A percentile compares a stretch with the other conserved stretches of the same genome.
These are phyloP conservation scores for Bipolaris bicolor DNA, from an alignment of 2,329 filamentous ascomycete species.

Conservation along the genomic window DNA sequence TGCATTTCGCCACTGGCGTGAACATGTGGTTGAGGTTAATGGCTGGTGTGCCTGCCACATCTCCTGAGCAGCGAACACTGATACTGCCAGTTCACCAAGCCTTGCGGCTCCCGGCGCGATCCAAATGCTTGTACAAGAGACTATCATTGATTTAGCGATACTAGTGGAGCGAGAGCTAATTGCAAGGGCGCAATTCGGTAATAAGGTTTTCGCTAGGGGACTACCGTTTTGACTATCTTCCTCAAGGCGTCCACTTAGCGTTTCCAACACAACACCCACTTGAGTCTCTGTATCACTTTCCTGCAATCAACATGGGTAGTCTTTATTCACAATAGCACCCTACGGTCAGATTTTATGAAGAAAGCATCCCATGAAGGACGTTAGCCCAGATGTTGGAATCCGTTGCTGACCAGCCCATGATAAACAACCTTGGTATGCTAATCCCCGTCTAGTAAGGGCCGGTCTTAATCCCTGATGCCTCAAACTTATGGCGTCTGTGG, in stretches of 20 bases:
- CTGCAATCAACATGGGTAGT: neutral
- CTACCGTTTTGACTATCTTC: slow-evolving; percentile 3
- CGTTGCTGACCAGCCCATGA: neutral
- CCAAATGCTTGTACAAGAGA: neutral
- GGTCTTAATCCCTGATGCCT: slow-evolving; percentile 8
- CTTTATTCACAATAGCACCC: too few relatives aligned
- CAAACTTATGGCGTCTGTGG: slow-evolving; percentile 14
- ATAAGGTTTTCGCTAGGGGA: slow-evolving; percentile 16
- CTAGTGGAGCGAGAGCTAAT: slow-evolving; percentile 9
- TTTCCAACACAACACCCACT: slow-evolving; percentile 16
- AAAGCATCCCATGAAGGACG: neutral
- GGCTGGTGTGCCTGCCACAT: neutral
- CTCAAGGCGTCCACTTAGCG: slow-evolving; percentile 7
- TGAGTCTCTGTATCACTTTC: slow-evolving; percentile 1
- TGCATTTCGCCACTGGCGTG: neutral
- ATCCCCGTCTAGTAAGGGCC: slow-evolving; percentile 2
- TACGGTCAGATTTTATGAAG: too few relatives aligned
- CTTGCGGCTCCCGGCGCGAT: neutral
- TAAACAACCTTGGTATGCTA: neutral
- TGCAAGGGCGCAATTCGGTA: slow-evolving; percentile 7
- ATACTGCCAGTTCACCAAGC: neutral
- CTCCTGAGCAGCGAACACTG: neutral
- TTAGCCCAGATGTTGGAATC: neutral
- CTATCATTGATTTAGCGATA: neutral
- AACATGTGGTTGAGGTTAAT: slow-evolving; percentile 2